Conservation (phyloP, 2,329 filamentous ascomycete genomes). For the Aspergillus niger region DNA sequence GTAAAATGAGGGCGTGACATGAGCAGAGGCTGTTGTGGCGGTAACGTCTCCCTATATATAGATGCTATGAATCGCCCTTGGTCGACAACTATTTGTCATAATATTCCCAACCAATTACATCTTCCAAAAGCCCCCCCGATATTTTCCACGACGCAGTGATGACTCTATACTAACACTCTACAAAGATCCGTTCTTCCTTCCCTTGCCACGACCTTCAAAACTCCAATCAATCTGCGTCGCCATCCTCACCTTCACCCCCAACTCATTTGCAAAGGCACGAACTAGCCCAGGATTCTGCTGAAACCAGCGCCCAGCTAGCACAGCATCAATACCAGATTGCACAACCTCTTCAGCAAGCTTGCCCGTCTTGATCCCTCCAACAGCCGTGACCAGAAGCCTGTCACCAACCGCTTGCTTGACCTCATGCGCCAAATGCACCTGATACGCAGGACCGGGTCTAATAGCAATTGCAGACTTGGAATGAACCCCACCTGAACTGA, state of each 20-base stretch:
- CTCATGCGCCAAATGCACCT: slow-evolving; percentile 26
- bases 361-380: slow-evolving; percentile 25
- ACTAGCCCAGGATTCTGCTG: slow-evolving; percentile 62
- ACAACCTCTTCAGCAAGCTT: slow-evolving; percentile 39
- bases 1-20: too few species aligned
- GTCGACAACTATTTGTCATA: too few species aligned
- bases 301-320: slow-evolving; percentile 56
- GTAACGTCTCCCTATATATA: too few species aligned
- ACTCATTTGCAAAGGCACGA: slow-evolving; percentile 58
- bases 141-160: too few species aligned
- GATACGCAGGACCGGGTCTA: slow-evolving; percentile 27
- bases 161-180: background rate
- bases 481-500: slow-evolving; percentile 4
- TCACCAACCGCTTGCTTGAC: slow-evolving; percentile 27
- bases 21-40: too few species aligned
- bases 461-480: slow-evolving; percentile 17
- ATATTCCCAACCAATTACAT: too few species aligned
- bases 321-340: slow-evolving; percentile 52
- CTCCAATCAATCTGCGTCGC: slow-evolving; percentile 35
- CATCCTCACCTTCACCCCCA: slow-evolving; percentile 50
- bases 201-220: slow-evolving; percentile 16
- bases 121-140: too few species aligned
- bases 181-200: background rate
- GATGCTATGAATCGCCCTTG: too few species aligned
- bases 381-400: slow-evolving; percentile 22